Base-by-base conservation (phyloP, 2,329 filamentous ascomycete genomes). In the Emergomyces orientalis region DNA sequence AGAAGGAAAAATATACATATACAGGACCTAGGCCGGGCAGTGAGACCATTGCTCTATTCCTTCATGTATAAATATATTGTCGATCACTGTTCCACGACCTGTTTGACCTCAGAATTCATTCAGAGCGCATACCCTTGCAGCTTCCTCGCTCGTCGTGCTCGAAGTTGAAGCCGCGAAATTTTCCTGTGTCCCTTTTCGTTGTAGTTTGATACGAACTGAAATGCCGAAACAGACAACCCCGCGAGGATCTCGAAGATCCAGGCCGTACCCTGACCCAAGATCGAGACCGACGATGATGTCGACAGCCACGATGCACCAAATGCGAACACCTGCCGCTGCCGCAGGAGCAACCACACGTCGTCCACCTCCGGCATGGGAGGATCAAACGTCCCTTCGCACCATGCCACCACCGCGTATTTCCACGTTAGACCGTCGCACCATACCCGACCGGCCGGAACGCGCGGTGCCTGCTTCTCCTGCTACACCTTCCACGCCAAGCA, bases 351-450 rank as follows among this genome's bases (percentile, higher is more conserved):
- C 34, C 17, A 37, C 58, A 51, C 43, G 32, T 17, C 58, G 22
- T 39, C 45, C 41, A 32, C 17, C 47, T 39, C 37, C 49, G 41
- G 34, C 52, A 45, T 59, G 54, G 45, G 51, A 55, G n/a, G 25
- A 52, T 32, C 27, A 19, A 22, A 41, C 41, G 2, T 47, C 54
- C 11, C 47, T 37, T 25, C 32, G 47, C 11, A 59, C 52, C 54
- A 58, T 62, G 52, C 54, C 27, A 27, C 61, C 61, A 49, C 61
- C 58, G 4, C 57, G 52, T 39, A 41, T 54, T 63, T 57, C 61
- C n/a, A 60, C 7, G 43, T 76, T 78, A 71, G 70, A 75, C 8
- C 59, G 37, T 25, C 59, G 59, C 22, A 9, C 27, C 13, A 22
- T 45, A 6, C 43, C 32, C 32, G 63, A 58, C 11, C 57, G 51